Conservation (phyloP, 2,329 filamentous ascomycete species). For the Plenodomus tracheiphilus region DNA sequence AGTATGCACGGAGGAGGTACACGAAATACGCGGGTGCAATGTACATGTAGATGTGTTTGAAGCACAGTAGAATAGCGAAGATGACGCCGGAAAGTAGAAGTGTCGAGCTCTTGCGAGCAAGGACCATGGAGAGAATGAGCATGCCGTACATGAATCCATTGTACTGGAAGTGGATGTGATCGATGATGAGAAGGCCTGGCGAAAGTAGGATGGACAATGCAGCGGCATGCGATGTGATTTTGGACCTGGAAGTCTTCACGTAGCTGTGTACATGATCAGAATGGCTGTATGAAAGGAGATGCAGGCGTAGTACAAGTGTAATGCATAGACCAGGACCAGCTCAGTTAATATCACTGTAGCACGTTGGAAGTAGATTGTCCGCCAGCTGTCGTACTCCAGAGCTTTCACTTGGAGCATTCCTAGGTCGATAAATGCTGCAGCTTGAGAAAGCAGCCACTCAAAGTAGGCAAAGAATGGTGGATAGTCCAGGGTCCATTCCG, state of each 20-base stretch:
- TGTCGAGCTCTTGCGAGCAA: constrained; percentile 75
- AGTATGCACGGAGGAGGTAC: constrained; percentile 86
- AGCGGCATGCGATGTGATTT: constrained; percentile 78
- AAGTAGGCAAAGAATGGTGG: constrained; percentile 98
- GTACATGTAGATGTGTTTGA: constrained; percentile 99
- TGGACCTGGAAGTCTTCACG: constrained; percentile 73
- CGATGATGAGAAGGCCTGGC: constrained; percentile 92
- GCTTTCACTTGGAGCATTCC: constrained; percentile 81
- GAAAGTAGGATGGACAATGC: constrained; percentile 89
- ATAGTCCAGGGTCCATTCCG: constrained; percentile 99
- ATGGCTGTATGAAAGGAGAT: not conserved
- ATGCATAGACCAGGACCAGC: constrained; percentile 78
- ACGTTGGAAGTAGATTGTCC: constrained; percentile 91
- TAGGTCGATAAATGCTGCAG: constrained; percentile 75
- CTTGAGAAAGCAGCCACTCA: constrained; percentile 87
- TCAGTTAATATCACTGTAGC: constrained; percentile 86
- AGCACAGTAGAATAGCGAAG: constrained; percentile 83
- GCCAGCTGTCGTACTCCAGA: constrained; percentile 85
- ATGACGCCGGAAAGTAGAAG: constrained; percentile 77
- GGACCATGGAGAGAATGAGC: constrained; percentile 80
- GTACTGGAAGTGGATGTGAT: constrained; percentile 99
- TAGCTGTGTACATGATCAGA: constrained; percentile 58
- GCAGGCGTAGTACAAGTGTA: constrained; percentile 65
- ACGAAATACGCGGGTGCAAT: constrained; percentile 95
- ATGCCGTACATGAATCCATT: constrained; percentile 96